Evolutionary conservation across 345 rosid genomes (phyloP), one percentile per base, ranked within the genome.

Genomic region (Psidium guajava): DNA sequence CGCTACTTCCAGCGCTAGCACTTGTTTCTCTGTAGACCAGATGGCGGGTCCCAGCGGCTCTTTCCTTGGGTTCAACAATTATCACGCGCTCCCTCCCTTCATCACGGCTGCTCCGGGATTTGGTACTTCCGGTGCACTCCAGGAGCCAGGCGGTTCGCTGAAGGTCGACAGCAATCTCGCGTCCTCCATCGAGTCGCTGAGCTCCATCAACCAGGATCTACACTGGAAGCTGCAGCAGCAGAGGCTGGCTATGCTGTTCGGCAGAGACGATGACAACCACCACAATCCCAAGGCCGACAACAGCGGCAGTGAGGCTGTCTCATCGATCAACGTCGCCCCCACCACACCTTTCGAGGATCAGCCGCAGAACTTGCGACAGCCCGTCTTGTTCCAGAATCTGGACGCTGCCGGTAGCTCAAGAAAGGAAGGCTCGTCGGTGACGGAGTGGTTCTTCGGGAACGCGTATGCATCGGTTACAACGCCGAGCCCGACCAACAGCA

Each of bases 181-280:
- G 10, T 94, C 96, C 82, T 96, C 99, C 16, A 94, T 96, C 52
- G 98, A 95, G 87, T 95, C 98, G 75, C 87, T 97, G 91, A 95
- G 99, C 84, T 93, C 95, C 54, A 90, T 98, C 80, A 95, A 96
- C 92, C 98, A 96, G 84, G 98, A 96, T 89, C 92, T 97, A 90
- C 99, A 94, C 92, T 94, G 94, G 93, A 96, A 94, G 91, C 88
- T 97, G 88, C 99, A 97, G 91, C 97, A 97, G 88, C 98, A 95
- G 52, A 91, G 98, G 84, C 89, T 96, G 83, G 89, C 95, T 83
- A 87, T 90, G 94, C 94, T 95, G 83, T 91, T 91, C 47, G 93
- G 92, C 11, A 91, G 91, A 18, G 89, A 86, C 64, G 86, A 87
- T 40, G 85, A 27, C 84, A 32, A 32, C 44, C 20, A 69, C 24